Evolutionary conservation across 768 basidiomycete genomes (phyloP).

Genomic region (Nidula microcarpa): DNA sequence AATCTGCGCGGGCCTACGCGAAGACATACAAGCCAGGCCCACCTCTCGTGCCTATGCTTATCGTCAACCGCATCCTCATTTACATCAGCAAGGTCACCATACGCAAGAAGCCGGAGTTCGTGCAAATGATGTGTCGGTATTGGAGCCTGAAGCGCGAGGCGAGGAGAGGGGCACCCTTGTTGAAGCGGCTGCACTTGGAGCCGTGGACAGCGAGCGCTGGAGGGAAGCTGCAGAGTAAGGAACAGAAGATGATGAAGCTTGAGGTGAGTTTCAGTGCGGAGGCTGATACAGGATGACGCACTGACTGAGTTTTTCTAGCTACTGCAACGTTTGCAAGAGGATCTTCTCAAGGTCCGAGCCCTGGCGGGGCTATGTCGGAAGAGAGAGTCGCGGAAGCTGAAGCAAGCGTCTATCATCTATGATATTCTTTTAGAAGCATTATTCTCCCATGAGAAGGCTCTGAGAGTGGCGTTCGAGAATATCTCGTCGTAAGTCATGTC

Average conservation of each 20-base stretch:
- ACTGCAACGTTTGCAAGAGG: slow-evolving; percentile 64
- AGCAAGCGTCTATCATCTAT: slow-evolving; percentile 63
- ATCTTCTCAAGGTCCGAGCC: slow-evolving; percentile 70
- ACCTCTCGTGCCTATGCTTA: slow-evolving; percentile 83
- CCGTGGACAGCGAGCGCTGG: slow-evolving; percentile 89
- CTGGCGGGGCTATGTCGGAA: slow-evolving; percentile 67
- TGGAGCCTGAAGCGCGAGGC: slow-evolving; percentile 98
- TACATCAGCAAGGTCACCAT: slow-evolving; percentile 72
- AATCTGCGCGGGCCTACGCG: slow-evolving; percentile 86
- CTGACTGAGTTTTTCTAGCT: slow-evolving; percentile 23
- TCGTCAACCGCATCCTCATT: slow-evolving; percentile 72
- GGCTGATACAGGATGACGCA: background rate
- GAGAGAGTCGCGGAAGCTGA: slow-evolving; percentile 80
- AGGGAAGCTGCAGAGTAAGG: slow-evolving; percentile 66
- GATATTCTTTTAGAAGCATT: slow-evolving; percentile 59
- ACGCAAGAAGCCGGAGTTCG: slow-evolving; percentile 73
- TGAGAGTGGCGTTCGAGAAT: slow-evolving; percentile 66
- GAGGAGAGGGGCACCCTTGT: slow-evolving; percentile 85
- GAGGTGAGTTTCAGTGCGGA: slow-evolving; percentile 47
- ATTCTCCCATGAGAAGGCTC: slow-evolving; percentile 58
- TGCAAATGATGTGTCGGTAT: slow-evolving; percentile 79
- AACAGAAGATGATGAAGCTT: slow-evolving; percentile 79
- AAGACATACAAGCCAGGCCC: slow-evolving; percentile 92
- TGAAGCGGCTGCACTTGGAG: slow-evolving; percentile 92
- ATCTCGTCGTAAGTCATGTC: slow-evolving; percentile 61